Conservation (phyloP, 1,284 basidiomycete genomes). For the Tetrapyrgos nigripes region DNA sequence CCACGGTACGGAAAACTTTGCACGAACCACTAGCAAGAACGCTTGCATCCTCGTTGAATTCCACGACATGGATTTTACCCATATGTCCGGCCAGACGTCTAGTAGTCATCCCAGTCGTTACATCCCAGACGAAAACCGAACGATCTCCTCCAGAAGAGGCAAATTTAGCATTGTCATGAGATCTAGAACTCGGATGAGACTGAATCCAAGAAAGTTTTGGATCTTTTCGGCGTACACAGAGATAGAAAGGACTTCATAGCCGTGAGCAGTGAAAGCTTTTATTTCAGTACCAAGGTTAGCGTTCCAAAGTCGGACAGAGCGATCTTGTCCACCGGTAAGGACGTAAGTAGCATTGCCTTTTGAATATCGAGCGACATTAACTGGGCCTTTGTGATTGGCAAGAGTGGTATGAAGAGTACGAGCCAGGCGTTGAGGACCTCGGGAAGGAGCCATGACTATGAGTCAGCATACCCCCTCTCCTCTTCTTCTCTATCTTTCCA, state of each 20-base stretch:
- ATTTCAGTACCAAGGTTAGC: constrained; percentile 85
- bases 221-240: constrained; percentile 67
- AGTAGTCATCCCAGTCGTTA: constrained; percentile 83
- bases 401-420: constrained; percentile 69
- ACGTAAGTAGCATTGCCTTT: constrained; percentile 89
- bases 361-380: constrained; percentile 87
- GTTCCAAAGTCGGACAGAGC: constrained; percentile 92
- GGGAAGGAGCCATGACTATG: constrained; percentile 65
- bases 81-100: constrained; percentile 88
- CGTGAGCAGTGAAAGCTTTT: constrained; percentile 90
- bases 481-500: not conserved
- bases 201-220: constrained; percentile 11
- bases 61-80: constrained; percentile 89
- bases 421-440: constrained; percentile 62
- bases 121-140: constrained; percentile 95
- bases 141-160: constrained; percentile 95
- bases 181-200: constrained; percentile 49
- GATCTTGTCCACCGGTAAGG: constrained; percentile 91
- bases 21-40: constrained; percentile 84
- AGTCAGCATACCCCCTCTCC: not conserved
- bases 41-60: constrained; percentile 87
- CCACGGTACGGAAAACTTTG: constrained; percentile 2
- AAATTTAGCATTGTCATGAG: constrained; percentile 93
- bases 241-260: constrained; percentile 92
- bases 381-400: constrained; percentile 75